Conservation (phyloP, 257 asterid genomes). For the Solanum phureja region DNA sequence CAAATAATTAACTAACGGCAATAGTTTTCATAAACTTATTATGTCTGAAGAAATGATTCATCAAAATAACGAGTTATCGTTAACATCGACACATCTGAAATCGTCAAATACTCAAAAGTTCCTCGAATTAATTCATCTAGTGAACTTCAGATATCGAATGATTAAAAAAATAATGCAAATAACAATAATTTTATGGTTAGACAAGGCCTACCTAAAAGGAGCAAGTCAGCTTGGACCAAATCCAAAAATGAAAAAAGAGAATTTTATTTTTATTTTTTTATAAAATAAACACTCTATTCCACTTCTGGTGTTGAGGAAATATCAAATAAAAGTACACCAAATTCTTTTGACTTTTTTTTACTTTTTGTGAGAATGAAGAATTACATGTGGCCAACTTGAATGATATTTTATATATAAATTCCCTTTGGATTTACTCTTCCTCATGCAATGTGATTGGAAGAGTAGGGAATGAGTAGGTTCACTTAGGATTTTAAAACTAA, state of each 20-base stretch:
- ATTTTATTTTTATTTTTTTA: too few relatives aligned
- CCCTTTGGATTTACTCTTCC: conserved; percentile 5
- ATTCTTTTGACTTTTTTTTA: background rate
- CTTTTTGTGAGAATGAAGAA: conserved; percentile 2
- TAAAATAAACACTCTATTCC: background rate
- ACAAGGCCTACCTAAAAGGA: background rate
- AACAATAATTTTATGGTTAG: background rate
- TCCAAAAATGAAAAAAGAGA: background rate
- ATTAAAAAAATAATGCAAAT: background rate
- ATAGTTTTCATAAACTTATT: too few relatives aligned
- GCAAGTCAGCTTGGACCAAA: background rate
- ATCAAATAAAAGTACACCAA: background rate
- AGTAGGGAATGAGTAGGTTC: background rate
- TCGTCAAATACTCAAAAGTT: background rate
- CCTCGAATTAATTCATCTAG: background rate
- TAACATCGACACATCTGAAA: background rate
- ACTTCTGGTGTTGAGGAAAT: background rate
- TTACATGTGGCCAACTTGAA: background rate
- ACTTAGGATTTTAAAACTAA: background rate
- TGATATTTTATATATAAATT: background rate
- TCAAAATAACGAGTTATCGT: background rate
- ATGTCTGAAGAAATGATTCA: background rate
- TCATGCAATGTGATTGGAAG: conserved; percentile 1
- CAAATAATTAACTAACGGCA: too few relatives aligned
- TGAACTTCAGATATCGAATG: background rate